Conservation (phyloP, 495 filamentous ascomycete species). For the Penicillium cataractarum region DNA sequence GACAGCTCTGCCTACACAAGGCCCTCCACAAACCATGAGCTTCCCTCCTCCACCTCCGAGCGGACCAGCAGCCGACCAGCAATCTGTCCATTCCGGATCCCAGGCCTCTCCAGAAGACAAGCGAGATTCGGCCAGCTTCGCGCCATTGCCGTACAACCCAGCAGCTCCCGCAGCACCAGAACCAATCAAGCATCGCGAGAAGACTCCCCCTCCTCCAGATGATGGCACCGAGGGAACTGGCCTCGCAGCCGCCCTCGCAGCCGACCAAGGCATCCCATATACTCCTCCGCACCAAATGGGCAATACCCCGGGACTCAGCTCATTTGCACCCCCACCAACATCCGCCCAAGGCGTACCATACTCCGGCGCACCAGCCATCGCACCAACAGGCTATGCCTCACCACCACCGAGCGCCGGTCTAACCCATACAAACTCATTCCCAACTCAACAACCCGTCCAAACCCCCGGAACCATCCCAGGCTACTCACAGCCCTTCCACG, state of each 20-base stretch:
- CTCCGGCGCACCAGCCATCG: constrained; percentile 33
- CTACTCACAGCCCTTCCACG: constrained; percentile 39
- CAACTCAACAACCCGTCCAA: constrained; percentile 26
- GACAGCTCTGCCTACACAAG: constrained; percentile 41
- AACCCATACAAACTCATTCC: constrained; percentile 32
- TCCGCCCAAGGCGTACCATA: constrained; percentile 31
- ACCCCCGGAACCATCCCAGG: constrained; percentile 36
- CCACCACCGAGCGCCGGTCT: constrained; percentile 44
- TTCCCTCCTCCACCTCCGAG: constrained; percentile 51
- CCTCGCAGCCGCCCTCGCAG: constrained; percentile 65
- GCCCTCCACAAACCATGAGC: constrained; percentile 18
- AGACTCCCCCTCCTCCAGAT: constrained; percentile 81
- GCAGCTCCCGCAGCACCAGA: constrained; percentile 86
- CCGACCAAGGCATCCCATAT: constrained; percentile 58
- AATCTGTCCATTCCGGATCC: constrained; percentile 20
- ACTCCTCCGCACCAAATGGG: constrained; percentile 41
- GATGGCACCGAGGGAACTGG: constrained; percentile 74
- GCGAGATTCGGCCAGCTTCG: constrained; percentile 52
- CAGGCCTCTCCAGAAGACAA: constrained; percentile 38
- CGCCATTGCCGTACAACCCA: constrained; percentile 89
- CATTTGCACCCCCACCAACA: constrained; percentile 28
- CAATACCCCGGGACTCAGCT: constrained; percentile 33
- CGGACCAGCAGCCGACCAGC: constrained; percentile 35
- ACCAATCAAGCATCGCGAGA: constrained; percentile 79
- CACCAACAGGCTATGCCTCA: constrained; percentile 37